Evolutionary conservation across 805 yeast species (phyloP).

Genomic region (Pichia gijzeniarum): DNA sequence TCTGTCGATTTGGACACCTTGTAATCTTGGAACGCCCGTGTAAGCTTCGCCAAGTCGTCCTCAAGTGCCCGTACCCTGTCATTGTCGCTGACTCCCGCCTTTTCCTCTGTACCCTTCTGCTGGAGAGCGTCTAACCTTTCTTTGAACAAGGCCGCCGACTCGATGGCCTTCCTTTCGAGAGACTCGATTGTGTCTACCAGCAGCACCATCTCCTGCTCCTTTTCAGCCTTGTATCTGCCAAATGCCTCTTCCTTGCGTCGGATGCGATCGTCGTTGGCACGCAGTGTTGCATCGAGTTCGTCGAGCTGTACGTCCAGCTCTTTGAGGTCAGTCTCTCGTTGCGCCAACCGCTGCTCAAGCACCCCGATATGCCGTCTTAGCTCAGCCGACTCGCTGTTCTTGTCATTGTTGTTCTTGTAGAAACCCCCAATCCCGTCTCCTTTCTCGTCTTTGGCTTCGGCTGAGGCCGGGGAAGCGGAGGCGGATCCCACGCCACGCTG

Average conservation of each 20-base stretch:
- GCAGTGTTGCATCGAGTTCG: constrained; percentile 42
- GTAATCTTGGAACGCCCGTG: constrained; percentile 5
- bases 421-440: too few species aligned
- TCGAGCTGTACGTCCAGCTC: constrained; percentile 44
- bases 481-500: too few species aligned
- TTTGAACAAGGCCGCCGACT: constrained; percentile 42
- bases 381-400: constrained; percentile 3
- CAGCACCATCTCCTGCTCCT: constrained; percentile 51
- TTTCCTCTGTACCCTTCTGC: neutral
- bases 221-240: constrained; percentile 38
- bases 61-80: constrained; percentile 1
- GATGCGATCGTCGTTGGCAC: constrained; percentile 40
- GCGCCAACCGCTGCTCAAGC: constrained; percentile 32
- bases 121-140: constrained; percentile 15
- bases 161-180: constrained; percentile 48
- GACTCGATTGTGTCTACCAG: constrained; percentile 52
- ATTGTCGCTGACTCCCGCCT: neutral
- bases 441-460: too few species aligned
- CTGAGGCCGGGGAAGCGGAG: too few species aligned
- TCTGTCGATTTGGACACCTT: constrained; percentile 15
- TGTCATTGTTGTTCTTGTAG: too few species aligned
- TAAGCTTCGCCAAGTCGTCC: neutral
- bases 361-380: constrained; percentile 14
- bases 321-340: constrained; percentile 38
- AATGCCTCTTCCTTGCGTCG: constrained; percentile 41